A percentile compares a stretch with the other conserved stretches of the same genome.
phyloP scores from a whole-genome alignment of 139 green algal species.

The Dunaliella sp. region DNA sequence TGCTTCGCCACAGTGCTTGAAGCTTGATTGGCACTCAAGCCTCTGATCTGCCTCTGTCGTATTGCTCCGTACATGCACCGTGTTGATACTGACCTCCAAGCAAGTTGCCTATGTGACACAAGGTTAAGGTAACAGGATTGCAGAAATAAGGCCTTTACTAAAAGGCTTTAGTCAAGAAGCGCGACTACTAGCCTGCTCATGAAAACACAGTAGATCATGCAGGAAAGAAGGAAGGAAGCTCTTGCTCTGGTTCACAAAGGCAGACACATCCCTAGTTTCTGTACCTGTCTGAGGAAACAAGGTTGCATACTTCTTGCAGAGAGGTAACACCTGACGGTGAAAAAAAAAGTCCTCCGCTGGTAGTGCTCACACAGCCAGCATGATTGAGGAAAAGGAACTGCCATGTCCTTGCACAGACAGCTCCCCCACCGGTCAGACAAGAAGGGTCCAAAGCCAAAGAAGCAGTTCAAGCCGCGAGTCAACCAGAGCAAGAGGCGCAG shows the following conservation, averaged over 20 bases:
- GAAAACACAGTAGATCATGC: background rate
- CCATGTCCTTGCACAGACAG: background rate
- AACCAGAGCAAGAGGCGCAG: no score
- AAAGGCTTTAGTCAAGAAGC: background rate
- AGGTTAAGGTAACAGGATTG: background rate
- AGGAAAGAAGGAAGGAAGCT: background rate
- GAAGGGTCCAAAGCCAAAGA: background rate
- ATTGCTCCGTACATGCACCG: no score
- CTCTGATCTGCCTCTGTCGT: no score
- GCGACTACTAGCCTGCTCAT: background rate
- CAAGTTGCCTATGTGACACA: background rate
- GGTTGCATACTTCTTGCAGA: background rate
- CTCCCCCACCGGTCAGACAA: background rate
- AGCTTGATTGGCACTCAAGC: no score
- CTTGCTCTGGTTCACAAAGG: background rate
- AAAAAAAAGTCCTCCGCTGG: background rate
- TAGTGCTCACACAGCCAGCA: background rate
- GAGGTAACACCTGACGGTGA: background rate
- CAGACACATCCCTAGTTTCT: background rate
- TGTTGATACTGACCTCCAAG: no score
- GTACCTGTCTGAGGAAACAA: no score
- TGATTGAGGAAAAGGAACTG: background rate
- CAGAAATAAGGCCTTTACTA: no score
- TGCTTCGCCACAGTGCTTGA: no score
- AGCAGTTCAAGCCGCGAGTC: background rate